Percentiles rank a stretch among this genome's conserved stretches.
Evolutionary conservation across 225 moss, liverwort and hornwort species (phyloP).

Genomic region (Pseudisothecium myosuroides): DNA sequence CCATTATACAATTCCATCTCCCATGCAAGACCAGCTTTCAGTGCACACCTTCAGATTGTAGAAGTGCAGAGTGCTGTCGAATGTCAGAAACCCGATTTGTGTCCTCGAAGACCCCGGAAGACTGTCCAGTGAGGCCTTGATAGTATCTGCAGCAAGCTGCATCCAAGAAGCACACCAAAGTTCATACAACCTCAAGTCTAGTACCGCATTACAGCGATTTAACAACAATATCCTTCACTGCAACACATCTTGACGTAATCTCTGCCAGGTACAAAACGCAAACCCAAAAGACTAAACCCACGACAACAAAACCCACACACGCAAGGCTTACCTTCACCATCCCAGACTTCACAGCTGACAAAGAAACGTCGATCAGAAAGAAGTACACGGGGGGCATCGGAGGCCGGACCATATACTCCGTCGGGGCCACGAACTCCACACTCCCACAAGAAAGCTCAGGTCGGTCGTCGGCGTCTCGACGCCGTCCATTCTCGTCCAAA

Average conservation of each 20-base stretch:
- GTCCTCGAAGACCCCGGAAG: conserved; percentile 84
- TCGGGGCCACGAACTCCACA: conserved; percentile 82
- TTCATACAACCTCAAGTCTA: neutral
- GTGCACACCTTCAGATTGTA: conserved; percentile 77
- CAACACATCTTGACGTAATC: neutral
- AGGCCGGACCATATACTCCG: conserved; percentile 99
- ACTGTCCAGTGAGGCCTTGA: conserved; percentile 73
- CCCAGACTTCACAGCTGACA: conserved; percentile 75
- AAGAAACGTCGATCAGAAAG: conserved; percentile 89
- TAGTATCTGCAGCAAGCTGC: conserved; percentile 85
- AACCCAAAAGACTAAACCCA: neutral
- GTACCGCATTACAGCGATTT: neutral
- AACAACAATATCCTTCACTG: neutral
- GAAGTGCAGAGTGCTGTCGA: conserved; percentile 88
- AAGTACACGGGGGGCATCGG: conserved; percentile 99
- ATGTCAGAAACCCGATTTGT: conserved; percentile 90
- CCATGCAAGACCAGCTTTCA: neutral
- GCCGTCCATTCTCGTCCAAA: conserved; percentile 81
- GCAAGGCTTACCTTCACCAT: conserved; percentile 74
- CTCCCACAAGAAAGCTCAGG: conserved; percentile 93
- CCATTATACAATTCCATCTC: neutral
- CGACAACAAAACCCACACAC: neutral
- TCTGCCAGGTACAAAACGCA: neutral
- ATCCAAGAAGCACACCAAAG: neutral
- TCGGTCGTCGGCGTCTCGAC: conserved; percentile 75